Base-by-base conservation (phyloP, 2,329 filamentous ascomycete species). In the Microcyclospora pomicola region DNA sequence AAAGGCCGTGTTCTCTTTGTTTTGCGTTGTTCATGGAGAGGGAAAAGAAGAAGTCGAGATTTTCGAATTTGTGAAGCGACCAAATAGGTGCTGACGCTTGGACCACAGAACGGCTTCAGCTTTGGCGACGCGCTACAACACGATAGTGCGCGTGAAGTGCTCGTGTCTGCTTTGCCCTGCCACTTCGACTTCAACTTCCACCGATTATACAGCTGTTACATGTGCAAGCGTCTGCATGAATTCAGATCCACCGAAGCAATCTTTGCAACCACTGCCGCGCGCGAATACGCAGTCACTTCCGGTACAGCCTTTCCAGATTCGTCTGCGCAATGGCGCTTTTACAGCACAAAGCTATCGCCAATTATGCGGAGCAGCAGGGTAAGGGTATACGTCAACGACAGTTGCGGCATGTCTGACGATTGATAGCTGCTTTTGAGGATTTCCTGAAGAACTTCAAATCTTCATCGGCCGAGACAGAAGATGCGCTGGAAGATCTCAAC, bases 371-470 rank as follows among this genome's bases (percentile, higher is more conserved):
- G 54, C 91, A 98, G 62, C 77, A 91, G 64, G 68, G 83, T 86
- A 63, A 51, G 77, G 61, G 42, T 37, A 39, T 36, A 33, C 36
- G 30, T 38, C 11, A 19, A 3, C 12, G n/a, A 11, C 19, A 29
- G 10, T 24, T 24, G 7, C 19, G 19, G 7, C 19, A 24, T 9
- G 12, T 45, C 58, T 63, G 49, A 65, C 62, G 59, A 41, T 43
- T 30, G 37, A 33, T 50, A 88, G 82, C 62, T 51, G 80, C 81
- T 36, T 91, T 98, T 61, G 80, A 93, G 63, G 77, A 82, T 54
- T 98, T 98, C 59, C 69, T 98, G 45, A 69, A 73, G 52, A 77
- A 77, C 46, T 98, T 92, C 76, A 96, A 98, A 67, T 80, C 80
- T n/a, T 72, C 71, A n/a, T 55, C 81, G 41, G 63, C 68, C 12